These are phyloP conservation scores for Umbelopsis isabellina DNA, from an alignment of 192 early-diverging fungal genomes.

Conservation along the genomic window DNA sequence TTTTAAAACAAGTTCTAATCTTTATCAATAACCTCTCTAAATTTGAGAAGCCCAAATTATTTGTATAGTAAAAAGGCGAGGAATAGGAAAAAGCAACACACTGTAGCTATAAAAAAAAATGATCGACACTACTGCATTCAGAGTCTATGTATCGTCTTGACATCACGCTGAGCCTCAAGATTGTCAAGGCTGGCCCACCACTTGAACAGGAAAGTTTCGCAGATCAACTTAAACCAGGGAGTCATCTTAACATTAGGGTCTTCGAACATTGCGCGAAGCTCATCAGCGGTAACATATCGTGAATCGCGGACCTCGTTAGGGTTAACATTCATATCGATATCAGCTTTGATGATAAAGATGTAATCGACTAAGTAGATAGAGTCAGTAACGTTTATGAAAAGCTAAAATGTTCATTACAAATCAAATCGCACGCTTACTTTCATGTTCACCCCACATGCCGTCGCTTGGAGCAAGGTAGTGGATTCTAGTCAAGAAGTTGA, in stretches of 20 bases:
- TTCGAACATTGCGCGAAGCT: constrained; percentile 76
- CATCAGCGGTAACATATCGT: constrained; percentile 81
- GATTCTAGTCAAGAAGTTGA: constrained; percentile 91
- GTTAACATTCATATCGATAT: constrained; percentile 76
- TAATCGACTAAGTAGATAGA: constrained; percentile 73
- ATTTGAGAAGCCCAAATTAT: too few species aligned
- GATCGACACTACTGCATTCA: constrained; percentile 27
- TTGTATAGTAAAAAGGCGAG: too few species aligned
- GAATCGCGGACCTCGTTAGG: constrained; percentile 89
- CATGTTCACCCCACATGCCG: constrained; percentile 98
- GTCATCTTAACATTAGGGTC: constrained; percentile 75
- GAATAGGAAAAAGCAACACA: too few species aligned
- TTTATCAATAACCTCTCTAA: too few species aligned
- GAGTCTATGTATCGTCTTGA: constrained; percentile 70
- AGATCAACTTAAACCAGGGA: constrained; percentile 97
- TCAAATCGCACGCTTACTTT: constrained; percentile 46
- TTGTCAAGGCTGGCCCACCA: constrained; percentile 93
- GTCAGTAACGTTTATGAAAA: not conserved
- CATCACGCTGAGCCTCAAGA: constrained; percentile 63
- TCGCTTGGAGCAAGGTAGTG: constrained; percentile 97
- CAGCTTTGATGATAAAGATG: constrained; percentile 84
- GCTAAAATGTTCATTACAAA: not conserved
- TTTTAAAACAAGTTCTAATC: too few species aligned
- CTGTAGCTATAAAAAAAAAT: not conserved
- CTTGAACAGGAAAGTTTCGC: constrained; percentile 88